phyloP scores from a whole-genome alignment of 495 filamentous ascomycete species.

The Trichocladium uniseriatum region DNA sequence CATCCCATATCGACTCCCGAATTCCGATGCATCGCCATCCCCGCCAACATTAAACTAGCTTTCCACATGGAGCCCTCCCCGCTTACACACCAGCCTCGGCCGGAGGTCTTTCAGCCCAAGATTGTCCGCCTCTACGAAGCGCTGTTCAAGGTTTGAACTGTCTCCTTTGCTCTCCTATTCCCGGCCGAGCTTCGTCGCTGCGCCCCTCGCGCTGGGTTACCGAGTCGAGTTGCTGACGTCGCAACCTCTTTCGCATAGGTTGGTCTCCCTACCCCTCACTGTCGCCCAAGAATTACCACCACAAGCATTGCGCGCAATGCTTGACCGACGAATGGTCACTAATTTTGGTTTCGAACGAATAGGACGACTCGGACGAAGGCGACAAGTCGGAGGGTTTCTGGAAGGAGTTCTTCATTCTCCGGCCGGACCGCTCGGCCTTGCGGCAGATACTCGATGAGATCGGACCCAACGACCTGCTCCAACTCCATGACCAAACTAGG shows the following conservation, averaged over 20 bases:
- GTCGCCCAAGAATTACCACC: background rate
- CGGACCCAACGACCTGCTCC: conserved; percentile 63
- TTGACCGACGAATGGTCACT: background rate
- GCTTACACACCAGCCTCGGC: conserved; percentile 84
- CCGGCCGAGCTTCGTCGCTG: background rate
- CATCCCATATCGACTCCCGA: too few species aligned
- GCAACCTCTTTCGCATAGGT: background rate
- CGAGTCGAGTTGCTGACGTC: background rate
- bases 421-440: conserved; percentile 61
- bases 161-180: background rate
- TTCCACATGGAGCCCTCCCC: conserved; percentile 78
- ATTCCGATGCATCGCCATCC: background rate
- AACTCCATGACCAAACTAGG: conserved; percentile 63
- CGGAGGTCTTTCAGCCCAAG: conserved; percentile 86
- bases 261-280: background rate
- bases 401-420: conserved; percentile 87
- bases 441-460: conserved; percentile 56
- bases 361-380: conserved; percentile 51
- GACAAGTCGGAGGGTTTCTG: conserved; percentile 81
- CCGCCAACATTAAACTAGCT: background rate
- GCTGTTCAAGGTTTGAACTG: conserved; percentile 63
- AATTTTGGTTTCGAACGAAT: background rate
- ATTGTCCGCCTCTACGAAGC: conserved; percentile 81
- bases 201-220: background rate
- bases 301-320: background rate